A percentile compares a stretch with the other conserved stretches of the same genome.
Conservation (phyloP, 2,329 filamentous ascomycete genomes). For the Pseudocercospora pini-densiflorae region DNA sequence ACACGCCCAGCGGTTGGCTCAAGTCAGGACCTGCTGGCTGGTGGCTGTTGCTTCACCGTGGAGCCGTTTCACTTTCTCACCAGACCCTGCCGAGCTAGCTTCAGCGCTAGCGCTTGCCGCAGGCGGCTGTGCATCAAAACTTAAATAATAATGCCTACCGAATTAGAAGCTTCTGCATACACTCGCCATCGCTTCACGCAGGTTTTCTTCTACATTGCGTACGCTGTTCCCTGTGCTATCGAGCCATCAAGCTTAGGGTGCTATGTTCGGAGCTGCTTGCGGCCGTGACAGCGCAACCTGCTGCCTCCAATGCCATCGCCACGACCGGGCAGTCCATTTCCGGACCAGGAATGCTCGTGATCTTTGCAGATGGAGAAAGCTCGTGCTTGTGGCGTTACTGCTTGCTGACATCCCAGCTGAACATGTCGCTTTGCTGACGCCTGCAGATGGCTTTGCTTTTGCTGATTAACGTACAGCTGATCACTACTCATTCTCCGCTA, state of each 20-base stretch:
- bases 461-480: background rate
- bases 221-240: background rate
- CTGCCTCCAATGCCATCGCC: background rate
- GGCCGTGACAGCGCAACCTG: background rate
- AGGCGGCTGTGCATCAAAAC: constrained; percentile 11
- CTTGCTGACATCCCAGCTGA: background rate
- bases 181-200: background rate
- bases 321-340: background rate
- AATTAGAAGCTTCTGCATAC: constrained; percentile 6
- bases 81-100: constrained; percentile 7
- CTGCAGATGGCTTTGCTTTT: background rate
- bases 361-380: background rate
- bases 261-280: background rate
- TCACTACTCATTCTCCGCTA: constrained; percentile 25
- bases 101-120: background rate
- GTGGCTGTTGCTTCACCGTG: background rate
- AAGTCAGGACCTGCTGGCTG: background rate
- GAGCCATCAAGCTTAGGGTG: background rate
- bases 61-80: constrained; percentile 5
- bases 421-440: background rate
- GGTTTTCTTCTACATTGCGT: background rate
- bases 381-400: constrained; percentile 5
- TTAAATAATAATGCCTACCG: constrained; percentile 1
- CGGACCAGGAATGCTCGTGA: background rate
- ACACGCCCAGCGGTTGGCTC: background rate